phyloP scores from a whole-genome alignment of 306 rosid species.

The Luffa aegyptiaca region DNA sequence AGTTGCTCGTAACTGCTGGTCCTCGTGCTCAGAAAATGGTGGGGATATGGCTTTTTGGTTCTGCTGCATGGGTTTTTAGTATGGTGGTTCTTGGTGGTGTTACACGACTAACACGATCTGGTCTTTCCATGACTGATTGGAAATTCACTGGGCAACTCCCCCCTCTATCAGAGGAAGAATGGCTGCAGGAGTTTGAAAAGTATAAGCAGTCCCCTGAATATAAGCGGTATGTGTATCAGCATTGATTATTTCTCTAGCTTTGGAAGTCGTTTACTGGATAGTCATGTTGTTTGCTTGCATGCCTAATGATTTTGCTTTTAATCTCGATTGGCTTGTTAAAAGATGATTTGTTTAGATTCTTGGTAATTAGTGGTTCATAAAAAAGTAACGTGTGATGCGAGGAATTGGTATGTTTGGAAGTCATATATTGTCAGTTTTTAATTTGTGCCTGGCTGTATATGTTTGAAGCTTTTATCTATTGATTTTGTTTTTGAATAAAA shows the following conservation, averaged over 20 bases:
- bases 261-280: not conserved
- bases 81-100: constrained; percentile 89
- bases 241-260: not conserved
- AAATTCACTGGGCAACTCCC: constrained; percentile 68
- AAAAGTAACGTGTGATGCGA: not conserved
- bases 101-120: constrained; percentile 78
- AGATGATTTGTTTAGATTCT: not conserved
- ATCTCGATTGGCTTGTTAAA: not conserved
- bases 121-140: constrained; percentile 98
- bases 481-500: not conserved
- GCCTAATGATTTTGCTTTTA: not conserved
- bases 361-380: not conserved
- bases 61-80: constrained; percentile 91
- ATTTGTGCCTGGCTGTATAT: not conserved
- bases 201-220: constrained; percentile 84
- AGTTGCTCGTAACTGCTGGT: constrained; percentile 65
- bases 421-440: not conserved
- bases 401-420: not conserved
- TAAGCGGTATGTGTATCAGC: constrained; percentile 38
- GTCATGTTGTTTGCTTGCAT: not conserved
- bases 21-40: constrained; percentile 56
- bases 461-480: not conserved
- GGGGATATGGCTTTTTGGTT: constrained; percentile 85
- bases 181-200: constrained; percentile 66
- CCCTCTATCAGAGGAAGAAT: constrained; percentile 58